Evolutionary conservation across 208 protist species (phyloP), one percentile per base, ranked within the genome.

Genomic region (Wallacemonas rigidus): DNA sequence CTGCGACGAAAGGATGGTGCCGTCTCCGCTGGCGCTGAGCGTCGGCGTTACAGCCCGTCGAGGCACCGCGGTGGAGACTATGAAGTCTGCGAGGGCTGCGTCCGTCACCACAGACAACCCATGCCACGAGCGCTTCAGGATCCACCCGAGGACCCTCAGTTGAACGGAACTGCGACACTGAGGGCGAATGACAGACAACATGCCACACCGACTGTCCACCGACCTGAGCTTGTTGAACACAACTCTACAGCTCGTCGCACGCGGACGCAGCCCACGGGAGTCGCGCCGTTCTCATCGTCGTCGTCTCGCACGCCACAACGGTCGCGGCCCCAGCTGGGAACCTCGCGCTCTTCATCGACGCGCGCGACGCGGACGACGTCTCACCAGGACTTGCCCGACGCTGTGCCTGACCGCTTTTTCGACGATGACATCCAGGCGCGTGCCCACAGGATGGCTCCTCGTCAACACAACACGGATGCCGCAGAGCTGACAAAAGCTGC

Each of bases 31-130:
- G 36, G 61, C 6, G 67, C 15, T 45, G 55, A 8, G 68, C 57
- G 43, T 6, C 79, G 50, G 12, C 78, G 81, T 6, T 83, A 83
- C 78, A 87, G 71, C 44, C 78, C 82, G 1, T 72, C 77, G 7
- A 73, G 71, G 74, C 79, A 73, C 55, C 69, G 54, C n/a, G 58
- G 74, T 2, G 69, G 73, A 11, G 69, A 73, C 40, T 82, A 83
- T 65, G 82, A 81, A 58, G 72, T 74, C 26, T 82, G 77, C 54
- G 82, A 83, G 17, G 72, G 75, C 8, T 81, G 64, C 17, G 64
- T 69, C 15, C 64, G 47, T 2, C 64, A 69, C 26, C 64, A 69
- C n/a, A 17, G 64, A 39, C 64, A 35, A 35, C 6, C 47, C 6
- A 39, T 69, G 64, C 64, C 64, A 17, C 3, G 2, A 39, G 36